Conservation (phyloP, 2,329 filamentous ascomycete species). For the Venturia effusa region DNA sequence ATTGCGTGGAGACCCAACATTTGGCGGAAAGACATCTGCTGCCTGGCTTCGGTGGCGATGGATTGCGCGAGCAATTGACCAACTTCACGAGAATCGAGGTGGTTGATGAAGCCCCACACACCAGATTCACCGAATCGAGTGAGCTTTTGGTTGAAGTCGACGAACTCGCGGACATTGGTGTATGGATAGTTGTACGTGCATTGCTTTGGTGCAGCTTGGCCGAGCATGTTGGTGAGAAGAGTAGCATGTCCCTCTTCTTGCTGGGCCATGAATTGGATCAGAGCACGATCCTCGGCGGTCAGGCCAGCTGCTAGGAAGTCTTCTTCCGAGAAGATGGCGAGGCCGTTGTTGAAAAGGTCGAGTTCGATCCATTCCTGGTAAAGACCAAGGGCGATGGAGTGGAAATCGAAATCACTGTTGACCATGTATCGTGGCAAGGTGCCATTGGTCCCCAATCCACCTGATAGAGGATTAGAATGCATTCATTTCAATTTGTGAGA, state of each 20-base stretch:
- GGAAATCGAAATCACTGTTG: conserved; percentile 72
- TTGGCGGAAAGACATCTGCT: conserved; percentile 78
- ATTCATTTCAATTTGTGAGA: background rate
- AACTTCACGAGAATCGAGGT: conserved; percentile 65
- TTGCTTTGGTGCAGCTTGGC: conserved; percentile 56
- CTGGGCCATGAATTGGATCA: conserved; percentile 67
- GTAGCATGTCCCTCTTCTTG: conserved; percentile 73
- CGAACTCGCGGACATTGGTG: conserved; percentile 60
- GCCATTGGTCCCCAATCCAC: conserved; percentile 71
- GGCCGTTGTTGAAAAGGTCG: conserved; percentile 68
- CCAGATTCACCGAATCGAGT: conserved; percentile 71
- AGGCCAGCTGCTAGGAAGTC: conserved; percentile 62
- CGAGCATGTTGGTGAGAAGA: conserved; percentile 66
- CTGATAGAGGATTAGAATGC: conserved; percentile 13
- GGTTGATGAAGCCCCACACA: conserved; percentile 70
- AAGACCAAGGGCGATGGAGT: conserved; percentile 62
- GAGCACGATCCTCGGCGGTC: conserved; percentile 54
- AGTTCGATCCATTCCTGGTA: conserved; percentile 82
- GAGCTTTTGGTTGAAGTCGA: conserved; percentile 80
- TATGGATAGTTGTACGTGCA: conserved; percentile 79
- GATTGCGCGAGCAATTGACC: conserved; percentile 64
- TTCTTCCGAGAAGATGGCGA: conserved; percentile 55
- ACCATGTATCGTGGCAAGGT: conserved; percentile 64
- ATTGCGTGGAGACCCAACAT: conserved; percentile 70
- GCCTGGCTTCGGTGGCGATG: conserved; percentile 68